Percentiles rank a stretch among this genome's conserved stretches.
Conservation (phyloP, 352 stramenopile species). For the Aphanomyces astaci region DNA sequence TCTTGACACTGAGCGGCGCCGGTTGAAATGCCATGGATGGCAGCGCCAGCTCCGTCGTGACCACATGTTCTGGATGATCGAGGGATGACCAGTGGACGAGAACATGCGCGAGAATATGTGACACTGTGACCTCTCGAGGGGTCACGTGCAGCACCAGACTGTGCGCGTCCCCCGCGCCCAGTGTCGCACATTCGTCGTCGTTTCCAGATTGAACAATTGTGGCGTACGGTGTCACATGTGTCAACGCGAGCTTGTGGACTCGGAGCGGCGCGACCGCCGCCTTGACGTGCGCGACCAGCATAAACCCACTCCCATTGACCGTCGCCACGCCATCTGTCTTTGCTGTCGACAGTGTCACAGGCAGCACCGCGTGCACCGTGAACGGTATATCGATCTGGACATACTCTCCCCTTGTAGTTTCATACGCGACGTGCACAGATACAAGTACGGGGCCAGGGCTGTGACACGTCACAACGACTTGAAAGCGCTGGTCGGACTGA, state of each 20-base stretch:
- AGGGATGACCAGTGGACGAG: conserved; percentile 35
- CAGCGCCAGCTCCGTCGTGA: conserved; percentile 57
- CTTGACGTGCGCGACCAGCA: conserved; percentile 48
- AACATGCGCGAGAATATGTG: conserved; percentile 33
- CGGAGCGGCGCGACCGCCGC: conserved; percentile 42
- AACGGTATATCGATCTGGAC: too few relatives aligned
- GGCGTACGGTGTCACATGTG: too few relatives aligned
- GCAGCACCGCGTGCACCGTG: too few relatives aligned
- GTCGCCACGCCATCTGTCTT: too few relatives aligned
- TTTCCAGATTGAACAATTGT: background rate
- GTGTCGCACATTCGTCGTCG: conserved; percentile 27
- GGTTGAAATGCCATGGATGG: conserved; percentile 62
- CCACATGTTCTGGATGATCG: conserved; percentile 52
- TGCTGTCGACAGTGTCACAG: too few relatives aligned
- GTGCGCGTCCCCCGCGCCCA: conserved; percentile 50
- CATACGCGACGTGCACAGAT: background rate
- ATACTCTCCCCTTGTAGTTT: too few relatives aligned
- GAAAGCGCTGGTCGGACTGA: background rate
- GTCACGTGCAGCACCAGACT: conserved; percentile 56
- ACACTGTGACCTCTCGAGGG: conserved; percentile 26
- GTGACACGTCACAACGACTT: background rate
- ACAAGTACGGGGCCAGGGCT: background rate
- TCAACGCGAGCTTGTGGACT: too few relatives aligned
- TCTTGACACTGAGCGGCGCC: conserved; percentile 48
- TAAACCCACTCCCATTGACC: too few relatives aligned